Evolutionary conservation across 129 eudicot genomes (phyloP), one percentile per base, ranked within the genome.

Genomic region (Solidago caesia): DNA sequence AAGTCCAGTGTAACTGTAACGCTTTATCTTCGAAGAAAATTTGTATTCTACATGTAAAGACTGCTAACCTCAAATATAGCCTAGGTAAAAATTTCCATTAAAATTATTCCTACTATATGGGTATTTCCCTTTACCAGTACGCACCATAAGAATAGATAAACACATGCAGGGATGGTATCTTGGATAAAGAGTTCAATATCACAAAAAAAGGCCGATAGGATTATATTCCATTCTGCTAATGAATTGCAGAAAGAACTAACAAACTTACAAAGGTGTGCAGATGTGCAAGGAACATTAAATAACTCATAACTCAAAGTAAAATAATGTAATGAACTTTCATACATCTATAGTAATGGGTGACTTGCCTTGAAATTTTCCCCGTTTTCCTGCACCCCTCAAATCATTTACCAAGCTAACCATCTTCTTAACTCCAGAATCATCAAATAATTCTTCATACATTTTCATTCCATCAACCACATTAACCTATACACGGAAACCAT

Each of bases 341-440:
- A 5, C 43, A 46, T 25, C 45, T 8, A 44, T 21, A 15, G 64
- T 49, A 29, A 39, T 47, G 7, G 25, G 67, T 25, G 61, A 74
- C 70, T 74, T 75, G 45, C 79, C 79, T 63, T 64, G 72, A 39
- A 75, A 83, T 71, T 85, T 77, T 26, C 92, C 92, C 42, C 70
- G 84, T 78, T 64, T 83, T 64, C 97, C 97, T 5, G 97, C 83
- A 64, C 72, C 74, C 82, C 96, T 81, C 82, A 88, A 75, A 77
- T 86, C 96, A 70, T 86, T 88, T 21, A 80, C 96, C 79, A 83
- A 72, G 39, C 71, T 56, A 77, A 75, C 80, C 75, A 88, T 67
- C 64, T 88, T 86, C 47, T 86, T 78, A 80, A 91, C 81, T 80
- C 85, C 96, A 51, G 90, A 83, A 13, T 75, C 84, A 75, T 85